Base-by-base conservation (phyloP, 2,329 filamentous ascomycete species). In the Thelonectria discophora region DNA sequence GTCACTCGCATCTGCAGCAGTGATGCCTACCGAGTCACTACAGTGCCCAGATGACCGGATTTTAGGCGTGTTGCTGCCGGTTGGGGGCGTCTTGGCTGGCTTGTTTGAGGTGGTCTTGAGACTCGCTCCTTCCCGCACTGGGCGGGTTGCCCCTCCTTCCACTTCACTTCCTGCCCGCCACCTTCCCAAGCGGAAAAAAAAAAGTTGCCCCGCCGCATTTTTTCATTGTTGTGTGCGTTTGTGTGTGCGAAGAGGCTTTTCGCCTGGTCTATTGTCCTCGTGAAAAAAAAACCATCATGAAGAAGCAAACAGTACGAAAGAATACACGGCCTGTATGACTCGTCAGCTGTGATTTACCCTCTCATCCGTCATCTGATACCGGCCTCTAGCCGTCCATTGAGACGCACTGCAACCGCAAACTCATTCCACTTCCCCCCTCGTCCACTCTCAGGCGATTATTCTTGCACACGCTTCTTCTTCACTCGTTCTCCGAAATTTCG, bases 391-490 rank as follows among this genome's bases (percentile, higher is more conserved):
- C 24, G 4, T 24, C 24, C 24, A 24, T 24, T 24, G 24, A 39
- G 53, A 48, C 42, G 39, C 37, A 50, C 58, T 20, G 46, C 58
- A 45, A 43, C 39, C 11, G 11, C 34, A 40, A 53, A 48, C 34
- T 50, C 47, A 34, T 43, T 58, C 50, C 55, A 40, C 32, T 53
- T n/a, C n/a, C 45, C 42, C 59, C 52, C 47, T 39, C 55, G 61
- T 56, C 54, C 55, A 56, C 46, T 63, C 58, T 60, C 67, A 65
- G 60, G 48, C 64, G 62, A 65, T 60, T 70, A 60, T 68, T 55
- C 55, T 43, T 27, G n/a, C 55, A 40, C 57, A 24, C 27, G 32
- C 32, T n/a, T 34, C 32, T 34, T 27, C 54, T 40, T 46, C 49
- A 34, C 47, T 55, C 65, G 55, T 63, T 58, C 60, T 63, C 48